A percentile compares a stretch with the other conserved stretches of the same genome.
phyloP scores from a whole-genome alignment of 768 basidiomycete genomes.

The Terana coerulea region DNA sequence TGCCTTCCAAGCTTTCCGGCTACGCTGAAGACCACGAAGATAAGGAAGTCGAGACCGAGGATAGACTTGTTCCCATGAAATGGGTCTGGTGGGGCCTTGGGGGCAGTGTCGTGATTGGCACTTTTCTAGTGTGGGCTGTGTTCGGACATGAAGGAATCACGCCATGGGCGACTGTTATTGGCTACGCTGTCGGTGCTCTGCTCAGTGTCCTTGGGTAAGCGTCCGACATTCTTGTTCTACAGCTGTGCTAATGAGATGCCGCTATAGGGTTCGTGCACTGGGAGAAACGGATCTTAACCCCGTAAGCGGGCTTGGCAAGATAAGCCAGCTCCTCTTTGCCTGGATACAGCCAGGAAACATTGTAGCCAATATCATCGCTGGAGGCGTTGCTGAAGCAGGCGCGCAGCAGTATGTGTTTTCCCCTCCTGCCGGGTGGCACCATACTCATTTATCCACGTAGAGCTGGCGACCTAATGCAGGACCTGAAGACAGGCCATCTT shows the following conservation, averaged over 20 bases:
- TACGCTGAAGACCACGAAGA: constrained; percentile 32
- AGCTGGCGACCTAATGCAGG: constrained; percentile 98
- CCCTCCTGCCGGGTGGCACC: neutral
- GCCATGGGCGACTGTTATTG: constrained; percentile 90
- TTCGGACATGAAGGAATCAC: constrained; percentile 92
- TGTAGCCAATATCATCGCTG: constrained; percentile 97
- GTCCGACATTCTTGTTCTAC: neutral
- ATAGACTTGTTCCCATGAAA: constrained; percentile 71
- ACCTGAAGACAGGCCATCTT: constrained; percentile 95
- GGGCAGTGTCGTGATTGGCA: constrained; percentile 62
- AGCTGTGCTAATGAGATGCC: neutral
- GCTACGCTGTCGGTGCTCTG: constrained; percentile 77
- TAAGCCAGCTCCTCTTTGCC: constrained; percentile 91
- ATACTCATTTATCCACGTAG: constrained; percentile 33
- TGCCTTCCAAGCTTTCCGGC: neutral
- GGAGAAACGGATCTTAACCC: constrained; percentile 96
- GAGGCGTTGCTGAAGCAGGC: constrained; percentile 95
- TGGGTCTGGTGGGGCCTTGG: constrained; percentile 77
- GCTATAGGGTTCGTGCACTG: constrained; percentile 79
- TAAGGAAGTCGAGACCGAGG: constrained; percentile 70
- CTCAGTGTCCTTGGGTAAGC: constrained; percentile 84
- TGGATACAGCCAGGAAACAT: constrained; percentile 93
- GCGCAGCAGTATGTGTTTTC: constrained; percentile 68
- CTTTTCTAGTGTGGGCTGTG: constrained; percentile 78
- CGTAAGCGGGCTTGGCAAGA: constrained; percentile 90